Evolutionary conservation across 345 rosid genomes (phyloP).

Genomic region (Bruguiera parviflora): DNA sequence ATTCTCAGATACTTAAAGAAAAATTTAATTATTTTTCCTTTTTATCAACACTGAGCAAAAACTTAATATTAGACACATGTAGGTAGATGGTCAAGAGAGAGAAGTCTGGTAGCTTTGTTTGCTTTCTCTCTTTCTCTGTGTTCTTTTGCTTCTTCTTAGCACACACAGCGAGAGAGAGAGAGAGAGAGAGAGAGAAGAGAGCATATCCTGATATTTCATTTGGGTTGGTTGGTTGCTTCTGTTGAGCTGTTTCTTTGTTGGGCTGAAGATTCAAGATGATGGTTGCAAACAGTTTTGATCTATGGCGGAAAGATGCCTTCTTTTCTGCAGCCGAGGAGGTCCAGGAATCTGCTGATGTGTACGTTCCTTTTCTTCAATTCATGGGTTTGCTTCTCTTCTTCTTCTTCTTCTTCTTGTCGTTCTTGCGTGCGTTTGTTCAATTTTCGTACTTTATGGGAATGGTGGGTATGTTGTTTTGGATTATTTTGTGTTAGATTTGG

Average conservation of each 20-base stretch:
- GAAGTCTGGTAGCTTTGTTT: constrained; percentile 6
- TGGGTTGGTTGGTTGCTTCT: background rate
- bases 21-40: too few relatives aligned
- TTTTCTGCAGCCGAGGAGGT: constrained; percentile 93
- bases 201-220: background rate
- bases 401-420: too few relatives aligned
- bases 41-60: too few relatives aligned
- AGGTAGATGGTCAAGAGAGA: background rate
- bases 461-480: too few relatives aligned
- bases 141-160: constrained; percentile 36
- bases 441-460: too few relatives aligned
- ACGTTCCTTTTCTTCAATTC: constrained; percentile 21
- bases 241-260: background rate
- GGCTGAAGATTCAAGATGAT: constrained; percentile 48
- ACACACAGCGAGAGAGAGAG: constrained; percentile 14
- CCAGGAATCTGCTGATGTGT: constrained; percentile 85
- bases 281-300: constrained; percentile 75
- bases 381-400: too few relatives aligned
- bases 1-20: too few relatives aligned
- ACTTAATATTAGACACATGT: too few relatives aligned
- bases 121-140: constrained; percentile 29
- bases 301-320: constrained; percentile 82
- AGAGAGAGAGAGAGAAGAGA: background rate
- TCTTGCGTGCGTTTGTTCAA: too few relatives aligned
- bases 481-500: too few relatives aligned